These are phyloP conservation scores for Lyophyllum semitale DNA, from an alignment of 768 basidiomycete genomes.

Conservation along the genomic window DNA sequence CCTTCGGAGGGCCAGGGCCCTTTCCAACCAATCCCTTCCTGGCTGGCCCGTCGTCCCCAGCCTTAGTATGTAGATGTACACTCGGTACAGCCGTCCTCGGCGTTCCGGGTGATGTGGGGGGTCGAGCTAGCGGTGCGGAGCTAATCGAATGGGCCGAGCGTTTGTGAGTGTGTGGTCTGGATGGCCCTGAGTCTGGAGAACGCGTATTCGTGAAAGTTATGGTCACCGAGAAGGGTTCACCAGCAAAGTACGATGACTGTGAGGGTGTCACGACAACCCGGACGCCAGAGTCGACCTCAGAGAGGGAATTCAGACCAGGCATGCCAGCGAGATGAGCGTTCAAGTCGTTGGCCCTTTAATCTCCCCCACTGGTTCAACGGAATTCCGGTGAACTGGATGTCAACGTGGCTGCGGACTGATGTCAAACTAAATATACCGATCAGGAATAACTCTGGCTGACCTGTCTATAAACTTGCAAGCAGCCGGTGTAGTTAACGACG, in stretches of 20 bases:
- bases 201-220: slow-evolving; percentile 88
- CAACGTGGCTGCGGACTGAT: slow-evolving; percentile 2
- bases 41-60: slow-evolving; percentile 31
- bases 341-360: neutral
- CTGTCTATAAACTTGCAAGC: neutral
- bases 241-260: slow-evolving; percentile 91
- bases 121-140: slow-evolving; percentile 77
- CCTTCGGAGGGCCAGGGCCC: slow-evolving; percentile 21
- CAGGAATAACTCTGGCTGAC: neutral
- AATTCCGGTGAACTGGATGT: neutral
- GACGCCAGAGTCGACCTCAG: slow-evolving; percentile 48
- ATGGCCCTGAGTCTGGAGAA: slow-evolving; percentile 44
- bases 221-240: slow-evolving; percentile 82
- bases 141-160: slow-evolving; percentile 81
- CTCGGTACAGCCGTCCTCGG: slow-evolving; percentile 36
- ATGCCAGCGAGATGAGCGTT: slow-evolving; percentile 10
- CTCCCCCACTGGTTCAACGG: neutral
- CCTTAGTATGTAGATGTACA: slow-evolving; percentile 20
- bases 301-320: slow-evolving; percentile 21
- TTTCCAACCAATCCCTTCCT: slow-evolving; percentile 63
- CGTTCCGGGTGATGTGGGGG: slow-evolving; percentile 80
- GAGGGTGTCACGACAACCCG: slow-evolving; percentile 76
- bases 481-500: neutral
- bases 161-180: slow-evolving; percentile 49
- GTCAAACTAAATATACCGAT: slow-evolving; percentile 2